Evolutionary conservation across 345 rosid species (phyloP).

Genomic region (Arabidopsis thaliana): DNA sequence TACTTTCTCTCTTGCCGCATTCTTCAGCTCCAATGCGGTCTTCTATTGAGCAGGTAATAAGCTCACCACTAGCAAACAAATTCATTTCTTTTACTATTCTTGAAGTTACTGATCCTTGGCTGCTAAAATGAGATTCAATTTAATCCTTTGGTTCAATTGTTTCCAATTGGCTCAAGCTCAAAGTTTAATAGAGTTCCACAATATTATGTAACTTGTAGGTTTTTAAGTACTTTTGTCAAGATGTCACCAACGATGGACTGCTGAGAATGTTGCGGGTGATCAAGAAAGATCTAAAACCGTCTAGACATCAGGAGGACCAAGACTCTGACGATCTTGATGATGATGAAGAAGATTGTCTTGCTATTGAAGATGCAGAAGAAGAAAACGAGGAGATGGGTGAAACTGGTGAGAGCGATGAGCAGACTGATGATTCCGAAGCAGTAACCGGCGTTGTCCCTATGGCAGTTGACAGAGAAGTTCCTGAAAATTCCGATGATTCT

Average conservation of each 20-base stretch:
- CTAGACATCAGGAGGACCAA: constrained; percentile 66
- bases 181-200: neutral
- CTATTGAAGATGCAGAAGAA: constrained; percentile 89
- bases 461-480: constrained; percentile 52
- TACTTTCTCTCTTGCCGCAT: constrained; percentile 88
- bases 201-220: constrained; percentile 55
- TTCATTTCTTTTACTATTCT: neutral
- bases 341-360: constrained; percentile 75
- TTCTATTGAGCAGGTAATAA: constrained; percentile 81
- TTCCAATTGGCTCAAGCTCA: constrained; percentile 17
- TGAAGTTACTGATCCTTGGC: constrained; percentile 10
- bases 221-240: constrained; percentile 78
- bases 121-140: constrained; percentile 9
- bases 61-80: constrained; percentile 21
- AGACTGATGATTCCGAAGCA: constrained; percentile 79
- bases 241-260: constrained; percentile 79
- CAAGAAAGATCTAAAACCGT: constrained; percentile 88
- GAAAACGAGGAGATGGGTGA: constrained; percentile 76
- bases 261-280: constrained; percentile 84
- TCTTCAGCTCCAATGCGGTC: constrained; percentile 89
- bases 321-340: constrained; percentile 68
- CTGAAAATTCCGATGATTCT: constrained; percentile 76
- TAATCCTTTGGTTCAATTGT: neutral
- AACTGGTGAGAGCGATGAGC: constrained; percentile 77
- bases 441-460: constrained; percentile 50